Evolutionary conservation across 2,329 filamentous ascomycete species (phyloP).

Genomic region (Aspergillus udagawae): DNA sequence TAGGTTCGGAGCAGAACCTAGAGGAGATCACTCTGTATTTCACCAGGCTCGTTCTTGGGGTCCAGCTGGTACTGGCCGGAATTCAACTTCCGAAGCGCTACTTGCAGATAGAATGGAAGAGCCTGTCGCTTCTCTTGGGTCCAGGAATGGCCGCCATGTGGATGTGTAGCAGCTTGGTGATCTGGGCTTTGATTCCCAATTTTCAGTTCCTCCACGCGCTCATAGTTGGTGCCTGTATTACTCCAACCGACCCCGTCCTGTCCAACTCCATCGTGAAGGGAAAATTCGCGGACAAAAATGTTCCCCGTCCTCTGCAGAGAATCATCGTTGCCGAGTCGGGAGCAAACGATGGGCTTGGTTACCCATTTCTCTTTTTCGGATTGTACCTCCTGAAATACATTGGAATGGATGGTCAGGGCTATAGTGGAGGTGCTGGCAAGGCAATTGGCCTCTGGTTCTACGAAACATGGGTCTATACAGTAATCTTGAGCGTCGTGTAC

Average conservation of each 20-base stretch:
- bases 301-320: conserved; percentile 74
- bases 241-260: conserved; percentile 83
- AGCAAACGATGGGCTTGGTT: conserved; percentile 83
- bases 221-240: conserved; percentile 79
- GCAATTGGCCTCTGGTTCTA: conserved; percentile 80
- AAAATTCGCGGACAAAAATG: conserved; percentile 86
- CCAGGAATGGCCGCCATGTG: conserved; percentile 87
- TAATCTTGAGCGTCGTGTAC: conserved; percentile 73
- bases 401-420: conserved; percentile 53
- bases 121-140: conserved; percentile 69
- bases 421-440: conserved; percentile 56
- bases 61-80: conserved; percentile 84
- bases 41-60: conserved; percentile 78
- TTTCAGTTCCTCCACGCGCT: conserved; percentile 73
- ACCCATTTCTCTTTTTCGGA: conserved; percentile 82
- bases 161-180: conserved; percentile 71
- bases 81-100: conserved; percentile 84
- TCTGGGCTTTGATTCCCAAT: conserved; percentile 71
- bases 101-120: conserved; percentile 71
- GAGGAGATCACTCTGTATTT: conserved; percentile 77
- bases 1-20: conserved; percentile 54
- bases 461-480: conserved; percentile 80
- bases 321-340: conserved; percentile 80
- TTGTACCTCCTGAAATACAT: conserved; percentile 78
- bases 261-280: conserved; percentile 91